Conservation (phyloP, 2,329 filamentous ascomycete species). For the Ophiostoma sp. region DNA sequence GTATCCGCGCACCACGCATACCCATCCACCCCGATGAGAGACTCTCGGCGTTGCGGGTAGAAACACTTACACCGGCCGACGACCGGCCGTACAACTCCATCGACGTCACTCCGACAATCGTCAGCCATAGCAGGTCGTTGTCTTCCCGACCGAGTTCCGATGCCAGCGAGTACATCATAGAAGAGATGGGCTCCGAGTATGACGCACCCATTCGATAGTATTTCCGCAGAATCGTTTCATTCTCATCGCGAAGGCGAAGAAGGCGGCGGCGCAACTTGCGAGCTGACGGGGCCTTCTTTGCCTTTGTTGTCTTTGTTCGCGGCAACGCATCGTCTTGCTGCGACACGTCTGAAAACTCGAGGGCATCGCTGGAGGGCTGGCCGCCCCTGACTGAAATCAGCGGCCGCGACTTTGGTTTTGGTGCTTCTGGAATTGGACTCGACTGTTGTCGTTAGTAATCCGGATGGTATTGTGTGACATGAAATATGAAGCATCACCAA, state of each 20-base stretch:
- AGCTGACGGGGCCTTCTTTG: conserved; percentile 53
- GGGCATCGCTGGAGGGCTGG: conserved; percentile 45
- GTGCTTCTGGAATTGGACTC: conserved; percentile 61
- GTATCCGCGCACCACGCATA: conserved; percentile 73
- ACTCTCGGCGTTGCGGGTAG: conserved; percentile 47
- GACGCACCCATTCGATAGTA: conserved; percentile 87
- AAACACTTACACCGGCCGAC: conserved; percentile 67
- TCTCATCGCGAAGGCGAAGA: conserved; percentile 67
- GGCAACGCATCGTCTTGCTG: conserved; percentile 38
- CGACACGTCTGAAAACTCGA: conserved; percentile 53
- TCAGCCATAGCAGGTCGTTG: conserved; percentile 91
- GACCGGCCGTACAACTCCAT: conserved; percentile 87
- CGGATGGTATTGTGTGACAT: background rate
- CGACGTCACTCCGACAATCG: conserved; percentile 91
- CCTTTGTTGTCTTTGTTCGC: conserved; percentile 39
- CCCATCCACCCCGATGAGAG: conserved; percentile 70
- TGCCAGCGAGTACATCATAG: conserved; percentile 88
- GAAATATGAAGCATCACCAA: conserved; percentile 24
- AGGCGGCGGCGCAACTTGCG: conserved; percentile 67
- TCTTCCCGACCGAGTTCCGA: conserved; percentile 94
- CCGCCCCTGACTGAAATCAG: conserved; percentile 50
- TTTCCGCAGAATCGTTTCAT: conserved; percentile 67
- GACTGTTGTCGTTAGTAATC: conserved; percentile 42
- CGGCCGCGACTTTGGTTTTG: conserved; percentile 56
- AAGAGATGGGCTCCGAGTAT: conserved; percentile 91